Conservation (phyloP, 768 basidiomycete genomes). For the Termitomyces sp. region DNA sequence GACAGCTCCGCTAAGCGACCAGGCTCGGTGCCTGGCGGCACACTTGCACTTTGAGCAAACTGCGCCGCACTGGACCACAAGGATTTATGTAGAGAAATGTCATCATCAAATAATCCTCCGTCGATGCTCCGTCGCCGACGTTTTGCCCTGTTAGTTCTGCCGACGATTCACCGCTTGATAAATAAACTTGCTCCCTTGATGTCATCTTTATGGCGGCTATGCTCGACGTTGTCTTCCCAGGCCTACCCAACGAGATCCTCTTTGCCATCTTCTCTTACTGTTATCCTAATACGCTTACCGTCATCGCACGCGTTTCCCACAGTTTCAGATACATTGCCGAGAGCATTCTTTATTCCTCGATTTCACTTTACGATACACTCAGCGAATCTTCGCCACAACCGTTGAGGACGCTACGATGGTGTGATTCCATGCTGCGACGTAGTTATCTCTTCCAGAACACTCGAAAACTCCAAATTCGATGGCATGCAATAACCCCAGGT, state of each 20-base stretch:
- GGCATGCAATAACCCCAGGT: conserved; percentile 42
- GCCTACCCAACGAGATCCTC: conserved; percentile 55
- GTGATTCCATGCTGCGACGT: conserved; percentile 41
- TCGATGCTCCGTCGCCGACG: conserved; percentile 36
- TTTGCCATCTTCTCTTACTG: conserved; percentile 40
- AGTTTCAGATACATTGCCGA: conserved; percentile 50
- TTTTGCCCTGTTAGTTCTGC: conserved; percentile 24
- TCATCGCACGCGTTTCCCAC: conserved; percentile 40
- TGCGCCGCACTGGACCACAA: background rate
- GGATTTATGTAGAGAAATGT: background rate
- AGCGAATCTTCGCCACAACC: conserved; percentile 35
- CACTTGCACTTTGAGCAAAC: background rate
- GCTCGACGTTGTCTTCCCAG: background rate
- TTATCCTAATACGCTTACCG: conserved; percentile 30
- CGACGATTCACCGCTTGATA: conserved; percentile 33
- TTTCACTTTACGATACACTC: conserved; percentile 44
- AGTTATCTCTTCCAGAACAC: conserved; percentile 42
- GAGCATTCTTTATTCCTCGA: conserved; percentile 50
- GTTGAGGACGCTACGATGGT: conserved; percentile 43
- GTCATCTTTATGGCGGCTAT: background rate
- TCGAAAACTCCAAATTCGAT: conserved; percentile 46
- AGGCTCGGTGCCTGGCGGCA: background rate
- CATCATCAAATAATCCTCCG: conserved; percentile 19
- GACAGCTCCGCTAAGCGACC: background rate
- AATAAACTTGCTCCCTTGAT: conserved; percentile 15